These are phyloP conservation scores for Botrytis aclada DNA, from an alignment of 2,329 filamentous ascomycete genomes.

Conservation along the genomic window DNA sequence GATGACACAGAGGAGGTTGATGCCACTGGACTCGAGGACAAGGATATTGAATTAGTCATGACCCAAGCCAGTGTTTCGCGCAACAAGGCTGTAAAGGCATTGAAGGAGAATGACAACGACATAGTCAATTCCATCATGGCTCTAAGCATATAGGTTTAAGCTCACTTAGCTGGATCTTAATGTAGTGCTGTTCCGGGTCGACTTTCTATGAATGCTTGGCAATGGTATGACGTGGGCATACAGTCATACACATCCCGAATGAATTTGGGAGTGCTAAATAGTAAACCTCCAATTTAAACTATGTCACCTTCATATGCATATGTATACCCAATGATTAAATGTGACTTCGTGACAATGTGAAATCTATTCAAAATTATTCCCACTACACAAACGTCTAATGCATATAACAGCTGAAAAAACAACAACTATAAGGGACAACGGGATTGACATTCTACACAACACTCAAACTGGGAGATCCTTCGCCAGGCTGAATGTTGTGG, in stretches of 20 bases:
- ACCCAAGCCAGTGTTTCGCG: conserved; percentile 93
- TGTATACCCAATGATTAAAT: background rate
- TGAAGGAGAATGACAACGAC: conserved; percentile 99
- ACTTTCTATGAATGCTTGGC: background rate
- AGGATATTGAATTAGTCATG: conserved; percentile 99
- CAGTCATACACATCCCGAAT: conserved; percentile 11
- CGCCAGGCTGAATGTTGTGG: background rate
- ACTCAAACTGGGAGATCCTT: background rate
- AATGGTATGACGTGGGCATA: conserved; percentile 18
- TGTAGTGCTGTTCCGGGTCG: background rate
- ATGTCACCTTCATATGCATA: conserved; percentile 7
- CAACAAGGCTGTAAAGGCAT: conserved; percentile 97
- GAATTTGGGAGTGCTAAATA: conserved; percentile 7
- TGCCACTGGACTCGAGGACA: conserved; percentile 89
- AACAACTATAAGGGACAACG: background rate
- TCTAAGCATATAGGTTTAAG: conserved; percentile 66
- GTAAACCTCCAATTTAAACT: conserved; percentile 7
- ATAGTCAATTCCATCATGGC: conserved; percentile 99
- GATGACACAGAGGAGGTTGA: conserved; percentile 96
- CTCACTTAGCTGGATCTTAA: conserved; percentile 18
- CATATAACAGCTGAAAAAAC: background rate
- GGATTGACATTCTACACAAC: background rate
- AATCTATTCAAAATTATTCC: background rate
- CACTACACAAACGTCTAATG: background rate
- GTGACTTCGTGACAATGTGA: background rate